Conservation (phyloP, 441 rosid genomes). For the Metrosideros polymorpha region DNA sequence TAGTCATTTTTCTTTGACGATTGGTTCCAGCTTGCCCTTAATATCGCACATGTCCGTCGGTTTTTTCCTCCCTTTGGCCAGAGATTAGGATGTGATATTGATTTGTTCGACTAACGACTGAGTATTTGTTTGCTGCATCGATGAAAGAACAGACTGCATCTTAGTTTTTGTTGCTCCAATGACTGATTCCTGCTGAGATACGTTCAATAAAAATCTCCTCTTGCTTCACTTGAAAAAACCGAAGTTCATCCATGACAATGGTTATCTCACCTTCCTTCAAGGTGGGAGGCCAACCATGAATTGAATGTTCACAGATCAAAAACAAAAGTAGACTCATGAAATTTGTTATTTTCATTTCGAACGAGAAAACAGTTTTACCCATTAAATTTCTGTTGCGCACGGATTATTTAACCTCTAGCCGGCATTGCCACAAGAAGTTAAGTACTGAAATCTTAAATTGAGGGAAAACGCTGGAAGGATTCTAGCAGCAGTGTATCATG, state of each 20-base stretch:
- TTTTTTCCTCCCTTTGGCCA: background rate
- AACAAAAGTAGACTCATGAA: background rate
- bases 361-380: background rate
- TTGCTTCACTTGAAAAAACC: background rate
- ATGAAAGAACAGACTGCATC: background rate
- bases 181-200: background rate
- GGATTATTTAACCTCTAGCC: background rate
- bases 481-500: background rate
- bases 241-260: background rate
- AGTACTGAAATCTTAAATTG: background rate
- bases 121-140: background rate
- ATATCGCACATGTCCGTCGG: background rate
- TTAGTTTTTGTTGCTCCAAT: background rate
- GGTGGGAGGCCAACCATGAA: background rate
- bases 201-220: background rate
- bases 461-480: background rate
- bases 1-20: background rate
- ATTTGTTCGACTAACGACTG: background rate
- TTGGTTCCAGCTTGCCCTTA: background rate
- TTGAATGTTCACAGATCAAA: background rate
- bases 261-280: background rate
- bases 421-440: background rate
- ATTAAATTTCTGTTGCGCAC: background rate
- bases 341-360: background rate
- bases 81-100: background rate